phyloP scores from a whole-genome alignment of 768 basidiomycete species.

The Boletus rubroflammeus region DNA sequence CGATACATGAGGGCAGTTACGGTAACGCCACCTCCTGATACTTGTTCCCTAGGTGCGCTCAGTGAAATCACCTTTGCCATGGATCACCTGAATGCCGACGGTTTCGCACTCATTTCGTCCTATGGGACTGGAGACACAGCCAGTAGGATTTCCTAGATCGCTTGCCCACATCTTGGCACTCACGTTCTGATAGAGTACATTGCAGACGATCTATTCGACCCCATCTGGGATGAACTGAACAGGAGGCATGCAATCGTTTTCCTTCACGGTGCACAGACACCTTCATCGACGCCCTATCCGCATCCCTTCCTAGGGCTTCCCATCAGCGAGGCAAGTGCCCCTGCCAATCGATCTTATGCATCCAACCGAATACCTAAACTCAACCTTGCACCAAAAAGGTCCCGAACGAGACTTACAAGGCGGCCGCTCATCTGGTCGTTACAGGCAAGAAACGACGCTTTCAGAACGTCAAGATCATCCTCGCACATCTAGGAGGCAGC shows the following conservation, averaged over 20 bases:
- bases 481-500: slow-evolving; percentile 74
- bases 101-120: slow-evolving; percentile 63
- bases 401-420: slow-evolving; percentile 81
- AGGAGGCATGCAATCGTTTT: slow-evolving; percentile 59
- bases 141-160: slow-evolving; percentile 37
- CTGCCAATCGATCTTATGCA: slow-evolving; percentile 4
- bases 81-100: slow-evolving; percentile 59
- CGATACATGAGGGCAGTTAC: background rate
- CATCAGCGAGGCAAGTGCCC: slow-evolving; percentile 52
- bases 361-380: background rate
- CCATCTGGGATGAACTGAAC: slow-evolving; percentile 69
- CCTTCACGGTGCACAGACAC: slow-evolving; percentile 67
- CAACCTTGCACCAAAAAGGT: slow-evolving; percentile 37
- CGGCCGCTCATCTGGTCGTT: slow-evolving; percentile 73
- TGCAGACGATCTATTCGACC: slow-evolving; percentile 59
- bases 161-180: background rate
- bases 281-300: slow-evolving; percentile 61
- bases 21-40: slow-evolving; percentile 4
- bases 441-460: slow-evolving; percentile 65
- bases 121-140: slow-evolving; percentile 55
- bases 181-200: slow-evolving; percentile 49
- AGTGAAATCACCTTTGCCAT: slow-evolving; percentile 58
- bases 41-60: slow-evolving; percentile 44
- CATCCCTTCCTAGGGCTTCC: slow-evolving; percentile 65
- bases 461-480: slow-evolving; percentile 56